Evolutionary conservation across 768 basidiomycete species (phyloP).

Genomic region (Zangia roseola): DNA sequence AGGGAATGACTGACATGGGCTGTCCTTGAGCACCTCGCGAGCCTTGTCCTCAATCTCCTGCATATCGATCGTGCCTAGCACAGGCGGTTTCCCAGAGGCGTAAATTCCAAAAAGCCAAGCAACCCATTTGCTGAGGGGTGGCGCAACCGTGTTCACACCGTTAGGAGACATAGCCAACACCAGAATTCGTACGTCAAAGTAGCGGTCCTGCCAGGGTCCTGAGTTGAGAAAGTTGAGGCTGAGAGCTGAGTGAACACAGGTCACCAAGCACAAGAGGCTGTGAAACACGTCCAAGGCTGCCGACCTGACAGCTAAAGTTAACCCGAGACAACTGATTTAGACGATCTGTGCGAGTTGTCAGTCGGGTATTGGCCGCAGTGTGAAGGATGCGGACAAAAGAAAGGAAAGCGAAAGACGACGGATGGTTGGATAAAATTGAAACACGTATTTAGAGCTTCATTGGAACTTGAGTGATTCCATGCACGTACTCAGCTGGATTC

Average conservation of each 20-base stretch:
- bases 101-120: slow-evolving; percentile 23
- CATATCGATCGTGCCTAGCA: slow-evolving; percentile 56
- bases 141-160: slow-evolving; percentile 17
- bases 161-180: slow-evolving; percentile 7
- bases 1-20: slow-evolving; percentile 40
- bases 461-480: not conserved
- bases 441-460: slow-evolving; percentile 6
- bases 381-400: not conserved
- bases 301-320: not conserved
- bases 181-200: not conserved
- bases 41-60: slow-evolving; percentile 67
- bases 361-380: not conserved
- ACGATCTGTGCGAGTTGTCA: too few species aligned
- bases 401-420: not conserved
- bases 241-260: not conserved
- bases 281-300: not conserved
- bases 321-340: not conserved
- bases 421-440: not conserved
- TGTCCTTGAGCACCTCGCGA: slow-evolving; percentile 56
- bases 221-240: not conserved
- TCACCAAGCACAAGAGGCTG: not conserved
- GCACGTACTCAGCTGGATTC: too few species aligned
- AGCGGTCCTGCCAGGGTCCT: too few species aligned
- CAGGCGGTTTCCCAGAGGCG: slow-evolving; percentile 22
- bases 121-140: slow-evolving; percentile 22